Base-by-base conservation (phyloP, 495 filamentous ascomycete species). In the Glarea lozoyensis region DNA sequence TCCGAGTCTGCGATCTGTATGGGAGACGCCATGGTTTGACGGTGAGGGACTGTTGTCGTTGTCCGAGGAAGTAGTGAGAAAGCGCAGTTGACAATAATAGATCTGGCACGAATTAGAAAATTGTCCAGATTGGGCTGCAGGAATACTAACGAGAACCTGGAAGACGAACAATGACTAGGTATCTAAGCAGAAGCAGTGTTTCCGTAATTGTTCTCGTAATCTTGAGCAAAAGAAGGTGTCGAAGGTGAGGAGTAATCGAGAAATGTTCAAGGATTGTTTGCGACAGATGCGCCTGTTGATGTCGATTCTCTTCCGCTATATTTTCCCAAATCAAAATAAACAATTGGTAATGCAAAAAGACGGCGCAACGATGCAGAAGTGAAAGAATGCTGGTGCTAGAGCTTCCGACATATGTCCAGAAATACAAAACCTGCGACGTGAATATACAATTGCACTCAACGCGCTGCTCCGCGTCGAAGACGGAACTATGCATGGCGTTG, bases 1-100 rank as follows among this genome's bases (percentile, higher is more conserved):
- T 46, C 50, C 2, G 46, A 54, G 12, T 54, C 46, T 17, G 42
- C 16, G 16, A 47, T 37, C 23, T 50, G 43, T 7, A 41, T 21
- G 2, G 24, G n/a, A 6, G 45, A 33, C 6, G 47, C 32, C 51
- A 54, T 54, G 15, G n/a, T n/a, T 42, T 43, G 25, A n/a, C 25
- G 7, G 7, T 7, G 7, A 7, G n/a, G 7, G n/a, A 29, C 25
- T 7, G 25, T 7, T 7, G 25, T 29, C 25, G 25, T 7, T 29
- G n/a, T 29, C 25, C n/a, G 7, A n/a, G 25, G n/a, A 29, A n/a
- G 25, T 7, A n/a, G 25, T 7, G 7, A 7, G 7, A 7, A n/a
- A n/a, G 25, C n/a, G n/a, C 25, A 29, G n/a, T 29, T n/a, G 25
- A 29, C n/a, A n/a, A n/a, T n/a, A n/a, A 7, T 29, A 29, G 25